Base-by-base conservation (phyloP, 192 early-diverging fungal genomes). In the Lunasporangiospora selenospora region DNA sequence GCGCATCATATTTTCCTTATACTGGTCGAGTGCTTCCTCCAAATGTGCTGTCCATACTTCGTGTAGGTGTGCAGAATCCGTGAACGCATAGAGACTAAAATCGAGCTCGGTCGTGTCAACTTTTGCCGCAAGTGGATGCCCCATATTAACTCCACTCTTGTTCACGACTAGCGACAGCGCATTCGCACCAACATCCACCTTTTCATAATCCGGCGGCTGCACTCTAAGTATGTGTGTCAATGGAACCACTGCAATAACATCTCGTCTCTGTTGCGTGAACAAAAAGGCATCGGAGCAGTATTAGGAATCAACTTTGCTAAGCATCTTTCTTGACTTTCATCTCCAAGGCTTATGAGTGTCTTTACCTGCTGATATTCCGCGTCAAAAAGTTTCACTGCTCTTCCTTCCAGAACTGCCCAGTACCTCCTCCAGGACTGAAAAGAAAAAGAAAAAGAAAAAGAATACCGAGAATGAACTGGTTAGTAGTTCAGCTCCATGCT, bases 141-240 rank as follows among this genome's bases (percentile, higher is more conserved):
- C n/a, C 36, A 57, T 24, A 18, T 73, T 48, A 0, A 73, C 60
- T 0, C 59, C 67, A 3, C 52, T 21, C 2, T 58, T 53, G 1
- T 56, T 13, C 16, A 73, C 36, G 11, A 45, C 15, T 16, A 73
- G 41, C 1, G 67, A 56, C 11, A 73, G 30, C 8, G 46, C 67
- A 43, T 73, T 62, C 12, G 67, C 45, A 7, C 58, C 67, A 9
- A 73, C 59, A 29, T 73, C 59, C 32, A 73, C 67, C 34, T 62
- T 73, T 21, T 73, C 67, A 8, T 38, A 62, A 19, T 73, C 59
- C 27, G 67, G 67, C 0, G 48, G 67, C 27, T 73, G 50, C 2
- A 73, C 44, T 3, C 48, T 16, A 7, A n/a, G 16, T 30, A 71
- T 48, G 33, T 62, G 34, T 8, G 60, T 54, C 4, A 73, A 24